Evolutionary conservation across 768 basidiomycete genomes (phyloP).

Genomic region (Trametes punicea): DNA sequence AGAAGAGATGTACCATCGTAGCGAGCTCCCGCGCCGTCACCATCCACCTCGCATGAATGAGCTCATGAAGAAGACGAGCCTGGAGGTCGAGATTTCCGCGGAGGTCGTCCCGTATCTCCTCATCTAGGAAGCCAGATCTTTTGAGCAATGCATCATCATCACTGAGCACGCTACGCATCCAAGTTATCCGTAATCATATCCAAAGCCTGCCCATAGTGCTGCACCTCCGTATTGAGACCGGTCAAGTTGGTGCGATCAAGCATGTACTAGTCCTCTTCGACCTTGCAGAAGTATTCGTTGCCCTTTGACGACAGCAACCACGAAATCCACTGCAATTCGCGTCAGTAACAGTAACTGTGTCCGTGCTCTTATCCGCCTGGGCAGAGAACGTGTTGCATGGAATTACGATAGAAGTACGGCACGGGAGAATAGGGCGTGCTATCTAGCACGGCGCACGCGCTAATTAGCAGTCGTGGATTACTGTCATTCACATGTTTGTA

Average conservation of each 20-base stretch:
- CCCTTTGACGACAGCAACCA: conserved; percentile 99
- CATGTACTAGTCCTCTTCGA: conserved; percentile 99
- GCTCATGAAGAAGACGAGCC: conserved; percentile 89
- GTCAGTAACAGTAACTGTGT: too few species aligned
- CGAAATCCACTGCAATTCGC: conserved; percentile 76
- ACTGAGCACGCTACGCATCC: too few species aligned
- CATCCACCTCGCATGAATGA: conserved; percentile 97
- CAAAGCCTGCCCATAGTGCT: conserved; percentile 90
- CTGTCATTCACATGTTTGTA: too few species aligned
- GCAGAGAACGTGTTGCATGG: too few species aligned
- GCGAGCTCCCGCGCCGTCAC: conserved; percentile 89
- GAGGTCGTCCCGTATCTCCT: conserved; percentile 91
- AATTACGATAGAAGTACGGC: too few species aligned
- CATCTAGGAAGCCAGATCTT: conserved; percentile 57
- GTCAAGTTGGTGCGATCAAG: conserved; percentile 98
- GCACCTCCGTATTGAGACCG: conserved; percentile 92
- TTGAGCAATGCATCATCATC: too few species aligned
- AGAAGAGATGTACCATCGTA: conserved; percentile 86
- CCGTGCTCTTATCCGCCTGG: too few species aligned
- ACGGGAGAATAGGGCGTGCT: too few species aligned
- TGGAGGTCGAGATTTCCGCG: conserved; percentile 91
- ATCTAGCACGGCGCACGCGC: too few species aligned
- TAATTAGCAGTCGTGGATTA: too few species aligned
- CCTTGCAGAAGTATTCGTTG: conserved; percentile 99
- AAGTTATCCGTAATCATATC: conserved; percentile 96